Evolutionary conservation across 768 basidiomycete species (phyloP).

Genomic region (Russula sp.): DNA sequence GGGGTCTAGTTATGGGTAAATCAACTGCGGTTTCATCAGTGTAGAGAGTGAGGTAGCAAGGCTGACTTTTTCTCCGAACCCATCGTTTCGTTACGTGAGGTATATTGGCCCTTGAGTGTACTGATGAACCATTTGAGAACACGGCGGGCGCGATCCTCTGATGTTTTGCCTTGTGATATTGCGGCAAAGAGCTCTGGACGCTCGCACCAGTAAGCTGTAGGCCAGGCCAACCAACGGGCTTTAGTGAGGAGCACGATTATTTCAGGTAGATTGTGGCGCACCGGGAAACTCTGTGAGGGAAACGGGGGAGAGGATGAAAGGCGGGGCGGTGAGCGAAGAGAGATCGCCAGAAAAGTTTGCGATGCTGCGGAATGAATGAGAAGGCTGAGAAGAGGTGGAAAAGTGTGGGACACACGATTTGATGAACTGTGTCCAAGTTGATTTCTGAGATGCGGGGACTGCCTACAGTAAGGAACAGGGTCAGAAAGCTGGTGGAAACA

Average conservation of each 20-base stretch:
- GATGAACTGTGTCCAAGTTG: slow-evolving; percentile 87
- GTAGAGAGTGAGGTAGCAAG: not conserved
- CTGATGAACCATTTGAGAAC: slow-evolving; percentile 97
- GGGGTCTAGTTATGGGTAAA: slow-evolving; percentile 51
- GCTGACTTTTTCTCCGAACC: slow-evolving; percentile 96
- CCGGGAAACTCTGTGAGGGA: slow-evolving; percentile 92
- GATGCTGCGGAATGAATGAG: slow-evolving; percentile 47
- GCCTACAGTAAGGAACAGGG: slow-evolving; percentile 41
- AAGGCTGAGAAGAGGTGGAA: slow-evolving; percentile 21
- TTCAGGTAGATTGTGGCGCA: slow-evolving; percentile 38
- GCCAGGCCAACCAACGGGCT: slow-evolving; percentile 16
- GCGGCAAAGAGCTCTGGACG: slow-evolving; percentile 85
- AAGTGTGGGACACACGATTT: slow-evolving; percentile 59
- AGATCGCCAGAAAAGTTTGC: slow-evolving; percentile 87
- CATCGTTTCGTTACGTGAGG: slow-evolving; percentile 90
- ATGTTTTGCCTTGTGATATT: slow-evolving; percentile 72
- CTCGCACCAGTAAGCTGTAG: slow-evolving; percentile 92
- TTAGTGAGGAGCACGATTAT: slow-evolving; percentile 4
- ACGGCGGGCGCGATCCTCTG: slow-evolving; percentile 69
- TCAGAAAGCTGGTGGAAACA: not conserved
- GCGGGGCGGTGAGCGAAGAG: slow-evolving; percentile 78
- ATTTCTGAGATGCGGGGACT: slow-evolving; percentile 78
- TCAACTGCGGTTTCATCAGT: too few relatives aligned
- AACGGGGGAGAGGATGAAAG: slow-evolving; percentile 88
- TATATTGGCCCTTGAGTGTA: slow-evolving; percentile 94